These are phyloP conservation scores for Guillardia theta DNA, from an alignment of 78 protist genomes.

Conservation along the genomic window DNA sequence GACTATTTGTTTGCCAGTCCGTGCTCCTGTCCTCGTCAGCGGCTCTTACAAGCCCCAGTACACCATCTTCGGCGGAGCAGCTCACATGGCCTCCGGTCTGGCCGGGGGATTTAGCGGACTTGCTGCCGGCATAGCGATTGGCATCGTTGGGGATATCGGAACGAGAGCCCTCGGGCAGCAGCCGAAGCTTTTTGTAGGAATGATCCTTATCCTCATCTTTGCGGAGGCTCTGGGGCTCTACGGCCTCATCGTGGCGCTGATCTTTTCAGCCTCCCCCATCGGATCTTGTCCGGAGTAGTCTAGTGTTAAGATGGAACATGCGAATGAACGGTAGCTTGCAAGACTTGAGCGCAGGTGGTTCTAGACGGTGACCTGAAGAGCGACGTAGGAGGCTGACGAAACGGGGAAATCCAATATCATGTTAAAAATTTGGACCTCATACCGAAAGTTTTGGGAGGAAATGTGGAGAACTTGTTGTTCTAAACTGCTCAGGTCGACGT, in stretches of 20 bases:
- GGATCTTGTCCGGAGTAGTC: background rate
- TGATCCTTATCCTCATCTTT: slow-evolving; percentile 92
- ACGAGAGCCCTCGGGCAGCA: slow-evolving; percentile 83
- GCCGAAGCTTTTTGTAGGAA: slow-evolving; percentile 77
- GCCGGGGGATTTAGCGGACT: slow-evolving; percentile 80
- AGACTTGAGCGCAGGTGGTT: no score
- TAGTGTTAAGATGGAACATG: no score
- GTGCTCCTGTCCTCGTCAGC: background rate
- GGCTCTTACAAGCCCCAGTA: slow-evolving; percentile 5
- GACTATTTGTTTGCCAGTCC: background rate
- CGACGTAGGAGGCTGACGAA: no score
- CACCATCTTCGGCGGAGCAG: slow-evolving; percentile 62
- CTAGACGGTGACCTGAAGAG: no score
- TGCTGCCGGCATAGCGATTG: slow-evolving; percentile 92
- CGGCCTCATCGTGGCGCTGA: slow-evolving; percentile 82
- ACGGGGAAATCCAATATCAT: no score
- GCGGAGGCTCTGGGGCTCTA: slow-evolving; percentile 70
- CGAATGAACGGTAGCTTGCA: no score
- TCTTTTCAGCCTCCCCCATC: slow-evolving; percentile 51
- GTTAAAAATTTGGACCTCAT: no score
- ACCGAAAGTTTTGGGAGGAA: no score
- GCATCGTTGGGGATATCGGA: slow-evolving; percentile 95
- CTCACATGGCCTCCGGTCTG: slow-evolving; percentile 71
- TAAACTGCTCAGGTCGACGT: no score
- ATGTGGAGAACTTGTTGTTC: no score